These are phyloP conservation scores for Oryza officinalis DNA, from an alignment of 176 grass and related monocot species.

Conservation along the genomic window DNA sequence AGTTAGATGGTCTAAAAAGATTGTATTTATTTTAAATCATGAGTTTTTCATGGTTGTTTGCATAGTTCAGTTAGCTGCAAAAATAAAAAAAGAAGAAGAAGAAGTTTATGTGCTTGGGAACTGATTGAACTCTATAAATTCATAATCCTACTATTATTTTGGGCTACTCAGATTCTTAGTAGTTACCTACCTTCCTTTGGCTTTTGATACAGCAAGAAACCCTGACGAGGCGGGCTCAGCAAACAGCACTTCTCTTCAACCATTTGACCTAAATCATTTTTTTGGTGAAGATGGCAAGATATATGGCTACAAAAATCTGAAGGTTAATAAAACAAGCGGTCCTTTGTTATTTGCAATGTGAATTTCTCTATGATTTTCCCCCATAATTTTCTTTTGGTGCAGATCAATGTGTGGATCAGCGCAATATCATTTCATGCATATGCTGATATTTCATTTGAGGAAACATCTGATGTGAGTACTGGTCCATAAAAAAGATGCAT, in stretches of 20 bases:
- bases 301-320: conserved; percentile 85
- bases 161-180: conserved; percentile 19
- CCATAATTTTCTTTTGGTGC: conserved; percentile 36
- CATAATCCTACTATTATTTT: conserved; percentile 15
- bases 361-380: conserved; percentile 15
- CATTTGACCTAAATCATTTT: conserved; percentile 86
- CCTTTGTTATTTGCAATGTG: background rate
- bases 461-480: conserved; percentile 72
- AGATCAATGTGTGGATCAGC: conserved; percentile 94
- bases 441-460: conserved; percentile 73
- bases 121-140: background rate
- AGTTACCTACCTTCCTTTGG: conserved; percentile 1
- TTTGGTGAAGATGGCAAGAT: conserved; percentile 95
- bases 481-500: background rate
- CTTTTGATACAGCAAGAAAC: conserved; percentile 57
- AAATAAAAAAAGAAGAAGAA: background rate
- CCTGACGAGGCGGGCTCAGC: conserved; percentile 51
- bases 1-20: background rate
- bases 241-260: conserved; percentile 50
- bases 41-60: background rate
- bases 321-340: conserved; percentile 43
- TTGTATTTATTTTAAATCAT: background rate
- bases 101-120: background rate
- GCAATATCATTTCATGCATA: conserved; percentile 76
- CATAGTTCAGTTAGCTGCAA: background rate